phyloP scores from a whole-genome alignment of 805 yeast genomes.

The Dipodascus albidus region DNA sequence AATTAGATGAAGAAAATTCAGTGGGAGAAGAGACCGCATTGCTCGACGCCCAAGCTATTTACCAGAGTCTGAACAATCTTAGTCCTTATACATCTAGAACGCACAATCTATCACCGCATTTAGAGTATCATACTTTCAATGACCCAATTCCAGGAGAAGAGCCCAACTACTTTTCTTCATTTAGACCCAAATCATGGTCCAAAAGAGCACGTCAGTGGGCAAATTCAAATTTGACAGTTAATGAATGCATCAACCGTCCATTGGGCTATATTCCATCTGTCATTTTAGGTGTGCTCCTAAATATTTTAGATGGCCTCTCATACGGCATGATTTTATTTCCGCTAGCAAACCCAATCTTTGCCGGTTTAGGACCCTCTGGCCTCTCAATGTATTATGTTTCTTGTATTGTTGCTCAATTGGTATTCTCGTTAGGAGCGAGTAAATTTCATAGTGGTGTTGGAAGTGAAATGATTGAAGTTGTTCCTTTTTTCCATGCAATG shows the following conservation, averaged over 20 bases:
- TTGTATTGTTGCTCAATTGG: constrained; percentile 79
- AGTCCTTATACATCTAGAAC: neutral
- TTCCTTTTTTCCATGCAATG: constrained; percentile 96
- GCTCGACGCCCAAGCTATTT: neutral
- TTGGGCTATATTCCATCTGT: constrained; percentile 62
- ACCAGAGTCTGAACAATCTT: neutral
- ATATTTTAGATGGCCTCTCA: constrained; percentile 84
- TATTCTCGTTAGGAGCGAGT: constrained; percentile 83
- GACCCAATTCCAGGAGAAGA: neutral
- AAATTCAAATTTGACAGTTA: neutral
- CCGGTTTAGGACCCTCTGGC: constrained; percentile 77
- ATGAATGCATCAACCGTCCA: constrained; percentile 24
- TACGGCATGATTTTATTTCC: constrained; percentile 99
- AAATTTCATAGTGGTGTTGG: constrained; percentile 88
- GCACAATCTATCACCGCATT: constrained; percentile 1
- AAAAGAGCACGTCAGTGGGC: neutral
- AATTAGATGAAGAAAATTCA: neutral
- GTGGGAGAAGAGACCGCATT: neutral
- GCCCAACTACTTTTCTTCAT: neutral
- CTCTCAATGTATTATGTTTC: constrained; percentile 89
- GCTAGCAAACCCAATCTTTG: constrained; percentile 64
- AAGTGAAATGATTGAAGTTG: constrained; percentile 97
- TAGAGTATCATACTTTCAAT: neutral
- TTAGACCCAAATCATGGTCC: neutral
- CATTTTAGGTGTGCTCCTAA: constrained; percentile 69